Conservation (phyloP, 345 rosid species). For the Gossypium stocksii region DNA sequence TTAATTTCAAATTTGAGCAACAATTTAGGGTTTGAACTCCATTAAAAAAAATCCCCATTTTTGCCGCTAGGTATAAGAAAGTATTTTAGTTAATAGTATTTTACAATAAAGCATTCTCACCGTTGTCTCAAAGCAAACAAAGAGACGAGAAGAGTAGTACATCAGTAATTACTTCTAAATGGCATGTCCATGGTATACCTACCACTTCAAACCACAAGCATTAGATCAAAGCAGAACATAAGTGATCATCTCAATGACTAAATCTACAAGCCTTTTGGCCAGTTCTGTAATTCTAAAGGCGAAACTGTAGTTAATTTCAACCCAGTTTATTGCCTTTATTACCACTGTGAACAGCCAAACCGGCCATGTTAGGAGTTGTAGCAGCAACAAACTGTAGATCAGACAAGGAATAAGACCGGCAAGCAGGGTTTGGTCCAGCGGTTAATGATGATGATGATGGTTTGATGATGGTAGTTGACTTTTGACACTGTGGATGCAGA, state of each 20-base stretch:
- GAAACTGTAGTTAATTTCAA: slow-evolving; percentile 3
- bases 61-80: neutral
- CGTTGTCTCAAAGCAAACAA: slow-evolving; percentile 2
- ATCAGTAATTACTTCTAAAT: slow-evolving; percentile 9
- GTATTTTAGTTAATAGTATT: slow-evolving; percentile 4
- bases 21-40: no score
- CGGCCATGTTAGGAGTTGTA: slow-evolving; percentile 6
- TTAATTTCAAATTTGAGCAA: no score
- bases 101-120: slow-evolving; percentile 12
- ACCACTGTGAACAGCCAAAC: slow-evolving; percentile 13
- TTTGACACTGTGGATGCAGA: slow-evolving; percentile 27
- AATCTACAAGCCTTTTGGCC: neutral
- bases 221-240: slow-evolving; percentile 5
- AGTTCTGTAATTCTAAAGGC: neutral
- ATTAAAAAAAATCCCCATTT: neutral
- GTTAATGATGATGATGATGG: slow-evolving; percentile 15
- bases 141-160: slow-evolving; percentile 6
- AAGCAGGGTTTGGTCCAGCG: slow-evolving; percentile 16
- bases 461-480: slow-evolving; percentile 6
- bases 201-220: slow-evolving; percentile 2
- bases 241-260: slow-evolving; percentile 1
- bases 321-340: slow-evolving; percentile 18
- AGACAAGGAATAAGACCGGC: slow-evolving; percentile 38
- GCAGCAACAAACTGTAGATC: slow-evolving; percentile 33
- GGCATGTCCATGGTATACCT: slow-evolving; percentile 4